Percentiles rank a stretch among this genome's conserved stretches.
These are phyloP conservation scores for Fusarium proliferatum DNA, from an alignment of 2,329 filamentous ascomycete genomes.

Conservation along the genomic window DNA sequence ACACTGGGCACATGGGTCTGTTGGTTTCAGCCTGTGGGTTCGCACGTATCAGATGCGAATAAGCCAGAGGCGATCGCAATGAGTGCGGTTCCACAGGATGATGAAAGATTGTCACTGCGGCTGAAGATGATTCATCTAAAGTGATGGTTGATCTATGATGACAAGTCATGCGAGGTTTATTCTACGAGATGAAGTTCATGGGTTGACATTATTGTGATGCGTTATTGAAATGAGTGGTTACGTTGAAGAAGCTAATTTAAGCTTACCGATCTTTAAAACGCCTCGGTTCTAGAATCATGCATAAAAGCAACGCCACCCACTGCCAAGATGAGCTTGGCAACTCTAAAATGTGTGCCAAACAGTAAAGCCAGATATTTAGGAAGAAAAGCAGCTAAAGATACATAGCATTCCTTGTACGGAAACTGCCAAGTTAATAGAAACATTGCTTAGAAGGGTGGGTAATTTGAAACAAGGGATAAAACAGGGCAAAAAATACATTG, in stretches of 20 bases:
- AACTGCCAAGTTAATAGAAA: not conserved
- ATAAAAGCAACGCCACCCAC: not conserved
- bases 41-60: not conserved
- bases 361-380: fast-evolving
- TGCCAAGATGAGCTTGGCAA: not conserved
- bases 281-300: not conserved
- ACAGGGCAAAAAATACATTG: fast-evolving
- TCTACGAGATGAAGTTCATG: not conserved
- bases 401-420: too few relatives aligned
- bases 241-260: not conserved
- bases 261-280: not conserved
- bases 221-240: not conserved
- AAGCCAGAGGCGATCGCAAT: conserved; percentile 18
- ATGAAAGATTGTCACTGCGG: not conserved
- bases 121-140: not conserved
- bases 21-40: conserved; percentile 13
- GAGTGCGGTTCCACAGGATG: not conserved
- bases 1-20: not conserved
- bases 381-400: not conserved
- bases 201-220: not conserved
- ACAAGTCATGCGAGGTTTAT: not conserved
- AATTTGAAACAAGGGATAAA: not conserved
- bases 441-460: not conserved
- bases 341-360: not conserved
- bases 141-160: not conserved